Conservation (phyloP, 805 yeast genomes). For the Wickerhamiella galacta region DNA sequence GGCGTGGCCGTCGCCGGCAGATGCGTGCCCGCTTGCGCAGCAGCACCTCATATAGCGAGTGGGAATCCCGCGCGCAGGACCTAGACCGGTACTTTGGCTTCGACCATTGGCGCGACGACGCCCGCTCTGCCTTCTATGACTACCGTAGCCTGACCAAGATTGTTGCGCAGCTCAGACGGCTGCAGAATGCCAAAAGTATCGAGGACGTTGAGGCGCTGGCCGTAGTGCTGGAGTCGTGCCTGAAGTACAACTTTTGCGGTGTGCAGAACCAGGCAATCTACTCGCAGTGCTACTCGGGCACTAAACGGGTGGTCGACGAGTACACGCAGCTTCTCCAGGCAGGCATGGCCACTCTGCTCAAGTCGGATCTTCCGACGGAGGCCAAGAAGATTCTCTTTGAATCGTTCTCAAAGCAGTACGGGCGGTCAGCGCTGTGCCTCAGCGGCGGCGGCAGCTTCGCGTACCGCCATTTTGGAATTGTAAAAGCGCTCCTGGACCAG, state of each 20-base stretch:
- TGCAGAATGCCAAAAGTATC: not conserved
- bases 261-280: slow-evolving; percentile 55
- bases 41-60: slow-evolving; percentile 40
- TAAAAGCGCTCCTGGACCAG: slow-evolving; percentile 51
- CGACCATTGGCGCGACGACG: slow-evolving; percentile 47
- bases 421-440: slow-evolving; percentile 53
- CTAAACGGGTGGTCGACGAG: slow-evolving; percentile 40
- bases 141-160: slow-evolving; percentile 39
- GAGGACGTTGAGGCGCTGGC: slow-evolving; percentile 31
- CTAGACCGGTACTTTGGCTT: slow-evolving; percentile 42
- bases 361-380: slow-evolving; percentile 24
- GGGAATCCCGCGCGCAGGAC: slow-evolving; percentile 40
- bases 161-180: slow-evolving; percentile 27
- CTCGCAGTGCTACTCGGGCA: slow-evolving; percentile 61
- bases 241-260: slow-evolving; percentile 64
- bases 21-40: slow-evolving; percentile 34
- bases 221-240: slow-evolving; percentile 44
- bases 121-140: slow-evolving; percentile 51
- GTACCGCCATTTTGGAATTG: slow-evolving; percentile 60
- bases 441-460: slow-evolving; percentile 74
- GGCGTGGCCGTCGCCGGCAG: slow-evolving; percentile 40
- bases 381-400: slow-evolving; percentile 39
- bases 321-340: slow-evolving; percentile 37
- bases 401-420: slow-evolving; percentile 44
- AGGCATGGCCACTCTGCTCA: slow-evolving; percentile 30